Base-by-base conservation (phyloP, 768 basidiomycete genomes). In the Termitomyces sp. region DNA sequence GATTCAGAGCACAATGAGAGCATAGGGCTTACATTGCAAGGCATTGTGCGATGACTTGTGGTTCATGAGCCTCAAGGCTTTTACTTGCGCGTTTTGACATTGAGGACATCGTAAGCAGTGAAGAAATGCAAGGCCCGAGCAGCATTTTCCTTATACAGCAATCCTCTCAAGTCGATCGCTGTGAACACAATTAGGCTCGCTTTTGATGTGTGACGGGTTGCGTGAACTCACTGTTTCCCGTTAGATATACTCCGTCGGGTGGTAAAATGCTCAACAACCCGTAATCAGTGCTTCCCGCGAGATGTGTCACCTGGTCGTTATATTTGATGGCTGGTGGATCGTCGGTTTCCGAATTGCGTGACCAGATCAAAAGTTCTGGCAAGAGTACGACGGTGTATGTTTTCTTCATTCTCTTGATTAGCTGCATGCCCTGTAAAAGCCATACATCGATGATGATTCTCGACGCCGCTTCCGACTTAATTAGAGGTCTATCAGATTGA, bases 391-490 rank as follows among this genome's bases (percentile, higher is more conserved):
- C 3, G 1, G 1, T 39, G 28, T 24, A 42, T n/a, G 0, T 1
- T 9, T 22, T 1, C n/a, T 55, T 9, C 5, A 55, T 42, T 15
- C 13, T 4, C 20, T 42, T 4, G 11, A 55, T 42, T 3, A 55
- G 54, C 16, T 15, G 20, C 12, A 54, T 40, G 6, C 22, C 38
- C 7, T 36, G n/a, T 38, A 54, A 16, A 9, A 54, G 18, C 13
- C 54, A 55, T 6, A 39, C 24, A 22, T 55, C 54, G 4, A 55
- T 55, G 1, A 28, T 42, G 15, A 55, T 39, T 11, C 55, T 40
- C 6, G 42, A 18, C 2, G 55, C 32, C 45, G 54, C 54, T 32
- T 55, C 55, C 4, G 55, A 56, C 55, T 56, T 24, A 24, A 44
- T 56, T 51, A 1, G 28, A 49, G 6, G 28, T 49, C 48, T 2